phyloP scores from a whole-genome alignment of 192 early-diverging fungal genomes.

The Backusella mclennaniae region DNA sequence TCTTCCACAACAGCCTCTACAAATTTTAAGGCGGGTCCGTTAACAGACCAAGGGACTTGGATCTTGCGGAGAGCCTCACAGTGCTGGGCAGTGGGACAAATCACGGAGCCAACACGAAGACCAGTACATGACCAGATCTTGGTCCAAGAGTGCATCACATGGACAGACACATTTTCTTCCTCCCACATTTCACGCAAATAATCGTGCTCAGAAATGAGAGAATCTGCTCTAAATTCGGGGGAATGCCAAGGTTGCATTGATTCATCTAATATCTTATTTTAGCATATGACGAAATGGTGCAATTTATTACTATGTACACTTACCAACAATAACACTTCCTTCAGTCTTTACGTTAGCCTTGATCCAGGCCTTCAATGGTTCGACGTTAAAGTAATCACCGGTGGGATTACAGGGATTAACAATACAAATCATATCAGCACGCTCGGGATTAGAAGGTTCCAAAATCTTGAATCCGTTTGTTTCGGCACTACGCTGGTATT shows the following conservation, averaged over 20 bases:
- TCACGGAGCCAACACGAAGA: conserved; percentile 82
- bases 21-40: conserved; percentile 83
- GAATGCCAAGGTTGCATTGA: conserved; percentile 96
- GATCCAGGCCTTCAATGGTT: conserved; percentile 76
- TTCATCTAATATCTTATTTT: conserved; percentile 59
- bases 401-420: conserved; percentile 95
- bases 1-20: conserved; percentile 75
- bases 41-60: conserved; percentile 93
- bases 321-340: conserved; percentile 80
- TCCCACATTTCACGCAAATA: conserved; percentile 61
- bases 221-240: conserved; percentile 73
- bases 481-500: conserved; percentile 84
- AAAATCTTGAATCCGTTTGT: conserved; percentile 73
- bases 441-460: conserved; percentile 46
- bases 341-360: conserved; percentile 70
- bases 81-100: conserved; percentile 78
- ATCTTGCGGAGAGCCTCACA: conserved; percentile 72
- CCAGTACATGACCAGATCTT: conserved; percentile 94
- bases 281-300: background rate
- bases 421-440: conserved; percentile 74
- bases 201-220: conserved; percentile 72
- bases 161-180: conserved; percentile 70
- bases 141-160: conserved; percentile 92
- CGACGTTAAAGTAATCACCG: conserved; percentile 78
- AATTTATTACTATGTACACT: conserved; percentile 12